Evolutionary conservation across 2,329 filamentous ascomycete species (phyloP).

Genomic region (Alternaria conjuncta): DNA sequence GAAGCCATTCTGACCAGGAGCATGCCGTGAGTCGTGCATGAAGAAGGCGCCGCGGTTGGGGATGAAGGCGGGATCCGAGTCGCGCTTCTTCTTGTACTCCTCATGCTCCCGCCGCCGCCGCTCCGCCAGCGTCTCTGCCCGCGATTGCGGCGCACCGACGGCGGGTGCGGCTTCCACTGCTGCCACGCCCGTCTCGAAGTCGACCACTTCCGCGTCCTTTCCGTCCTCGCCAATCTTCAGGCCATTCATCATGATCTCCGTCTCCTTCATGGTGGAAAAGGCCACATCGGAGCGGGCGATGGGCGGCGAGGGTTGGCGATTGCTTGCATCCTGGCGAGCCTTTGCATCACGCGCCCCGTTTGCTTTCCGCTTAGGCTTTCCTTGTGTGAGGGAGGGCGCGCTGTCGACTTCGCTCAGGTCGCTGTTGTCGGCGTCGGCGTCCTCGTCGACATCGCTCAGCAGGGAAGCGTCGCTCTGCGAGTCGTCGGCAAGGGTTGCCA

Average conservation of each 20-base stretch:
- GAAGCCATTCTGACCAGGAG: conserved; percentile 79
- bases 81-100: conserved; percentile 85
- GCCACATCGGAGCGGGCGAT: conserved; percentile 46
- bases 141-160: conserved; percentile 37
- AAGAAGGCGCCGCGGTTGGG: conserved; percentile 95
- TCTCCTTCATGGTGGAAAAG: conserved; percentile 60
- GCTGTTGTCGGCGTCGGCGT: conserved; percentile 65
- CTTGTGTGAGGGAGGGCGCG: conserved; percentile 41
- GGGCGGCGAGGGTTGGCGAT: conserved; percentile 42
- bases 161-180: conserved; percentile 49
- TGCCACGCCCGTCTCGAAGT: conserved; percentile 57
- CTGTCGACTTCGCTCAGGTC: conserved; percentile 62
- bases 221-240: conserved; percentile 55
- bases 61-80: conserved; percentile 90
- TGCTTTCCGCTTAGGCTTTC: conserved; percentile 47
- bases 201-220: conserved; percentile 53
- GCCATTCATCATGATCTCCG: conserved; percentile 67
- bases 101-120: conserved; percentile 84
- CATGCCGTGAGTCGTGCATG: conserved; percentile 89
- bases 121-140: conserved; percentile 68
- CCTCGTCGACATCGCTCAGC: conserved; percentile 63
- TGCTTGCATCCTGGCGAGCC: conserved; percentile 32
- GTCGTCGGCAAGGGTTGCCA: conserved; percentile 63
- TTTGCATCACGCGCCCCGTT: conserved; percentile 47
- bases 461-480: conserved; percentile 68